These are phyloP conservation scores for Cercospora zeae-maydis DNA, from an alignment of 2,329 filamentous ascomycete species.

Conservation along the genomic window DNA sequence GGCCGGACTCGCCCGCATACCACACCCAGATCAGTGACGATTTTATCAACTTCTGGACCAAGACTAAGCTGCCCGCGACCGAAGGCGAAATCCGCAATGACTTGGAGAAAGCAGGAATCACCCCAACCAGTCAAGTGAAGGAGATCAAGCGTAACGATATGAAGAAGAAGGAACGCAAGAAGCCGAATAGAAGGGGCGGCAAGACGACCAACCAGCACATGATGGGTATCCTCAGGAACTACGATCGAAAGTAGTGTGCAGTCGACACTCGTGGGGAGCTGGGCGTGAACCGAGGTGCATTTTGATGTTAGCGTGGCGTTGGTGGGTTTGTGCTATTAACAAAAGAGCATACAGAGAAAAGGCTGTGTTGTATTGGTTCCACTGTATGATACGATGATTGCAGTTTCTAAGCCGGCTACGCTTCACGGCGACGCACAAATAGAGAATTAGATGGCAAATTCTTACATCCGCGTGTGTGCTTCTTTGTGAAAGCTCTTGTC, in stretches of 20 bases:
- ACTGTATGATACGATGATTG: background rate
- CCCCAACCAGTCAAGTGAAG: slow-evolving; percentile 78
- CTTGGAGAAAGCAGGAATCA: slow-evolving; percentile 72
- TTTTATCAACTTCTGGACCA: slow-evolving; percentile 79
- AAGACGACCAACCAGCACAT: slow-evolving; percentile 89
- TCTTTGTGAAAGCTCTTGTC: too few species aligned
- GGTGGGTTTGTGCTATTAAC: background rate
- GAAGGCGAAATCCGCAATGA: slow-evolving; percentile 73
- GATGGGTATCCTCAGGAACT: slow-evolving; percentile 76
- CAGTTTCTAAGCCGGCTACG: background rate
- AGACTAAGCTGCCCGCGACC: slow-evolving; percentile 67
- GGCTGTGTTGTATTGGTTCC: background rate
- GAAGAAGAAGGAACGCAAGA: slow-evolving; percentile 64
- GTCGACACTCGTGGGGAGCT: background rate
- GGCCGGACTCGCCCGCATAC: slow-evolving; percentile 70
- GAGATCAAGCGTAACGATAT: slow-evolving; percentile 51
- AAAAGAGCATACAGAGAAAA: background rate
- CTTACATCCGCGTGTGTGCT: too few species aligned
- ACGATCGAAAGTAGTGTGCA: slow-evolving; percentile 31
- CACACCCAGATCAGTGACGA: slow-evolving; percentile 66
- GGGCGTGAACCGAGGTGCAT: background rate
- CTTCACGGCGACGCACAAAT: background rate
- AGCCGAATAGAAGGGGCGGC: slow-evolving; percentile 68
- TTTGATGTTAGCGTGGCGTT: slow-evolving; percentile 16
- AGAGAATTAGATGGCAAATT: too few species aligned